Conservation (phyloP, 2,329 filamentous ascomycete genomes). For the Diaporthe citriasiana region DNA sequence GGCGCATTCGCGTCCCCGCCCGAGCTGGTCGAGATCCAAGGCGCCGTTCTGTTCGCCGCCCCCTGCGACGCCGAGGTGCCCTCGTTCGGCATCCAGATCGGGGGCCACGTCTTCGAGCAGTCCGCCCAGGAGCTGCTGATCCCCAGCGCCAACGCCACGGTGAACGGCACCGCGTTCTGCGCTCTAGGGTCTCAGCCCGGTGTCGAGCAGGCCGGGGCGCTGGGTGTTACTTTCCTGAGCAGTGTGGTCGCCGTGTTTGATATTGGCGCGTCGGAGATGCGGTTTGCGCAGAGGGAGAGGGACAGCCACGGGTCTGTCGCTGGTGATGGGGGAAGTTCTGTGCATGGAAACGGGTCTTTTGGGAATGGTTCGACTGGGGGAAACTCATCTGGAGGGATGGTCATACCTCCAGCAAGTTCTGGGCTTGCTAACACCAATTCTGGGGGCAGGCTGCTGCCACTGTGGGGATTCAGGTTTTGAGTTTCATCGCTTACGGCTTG, state of each 20-base stretch:
- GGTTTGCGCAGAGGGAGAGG: slow-evolving; percentile 46
- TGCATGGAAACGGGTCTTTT: background rate
- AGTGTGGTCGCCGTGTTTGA: slow-evolving; percentile 52
- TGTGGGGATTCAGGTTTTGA: slow-evolving; percentile 16
- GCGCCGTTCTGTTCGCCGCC: slow-evolving; percentile 45
- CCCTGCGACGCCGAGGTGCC: slow-evolving; percentile 49
- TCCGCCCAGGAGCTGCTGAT: slow-evolving; percentile 47
- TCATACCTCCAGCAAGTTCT: background rate
- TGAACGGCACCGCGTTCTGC: slow-evolving; percentile 45
- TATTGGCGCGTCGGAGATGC: slow-evolving; percentile 49
- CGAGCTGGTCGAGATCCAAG: slow-evolving; percentile 42
- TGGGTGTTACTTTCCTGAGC: slow-evolving; percentile 49
- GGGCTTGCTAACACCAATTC: background rate
- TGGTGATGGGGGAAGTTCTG: background rate
- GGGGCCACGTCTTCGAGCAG: slow-evolving; percentile 46
- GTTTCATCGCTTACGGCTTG: background rate
- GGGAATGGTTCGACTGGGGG: background rate
- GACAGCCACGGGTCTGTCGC: background rate
- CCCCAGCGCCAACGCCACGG: slow-evolving; percentile 44
- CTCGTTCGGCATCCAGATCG: slow-evolving; percentile 49
- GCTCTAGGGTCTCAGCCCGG: slow-evolving; percentile 48
- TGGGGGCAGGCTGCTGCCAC: slow-evolving; percentile 5
- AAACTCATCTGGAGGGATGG: background rate
- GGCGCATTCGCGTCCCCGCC: slow-evolving; percentile 46
- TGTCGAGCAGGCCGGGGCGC: slow-evolving; percentile 35